Base-by-base conservation (phyloP, 2,329 filamentous ascomycete species). In the Waltergamsia citrina region DNA sequence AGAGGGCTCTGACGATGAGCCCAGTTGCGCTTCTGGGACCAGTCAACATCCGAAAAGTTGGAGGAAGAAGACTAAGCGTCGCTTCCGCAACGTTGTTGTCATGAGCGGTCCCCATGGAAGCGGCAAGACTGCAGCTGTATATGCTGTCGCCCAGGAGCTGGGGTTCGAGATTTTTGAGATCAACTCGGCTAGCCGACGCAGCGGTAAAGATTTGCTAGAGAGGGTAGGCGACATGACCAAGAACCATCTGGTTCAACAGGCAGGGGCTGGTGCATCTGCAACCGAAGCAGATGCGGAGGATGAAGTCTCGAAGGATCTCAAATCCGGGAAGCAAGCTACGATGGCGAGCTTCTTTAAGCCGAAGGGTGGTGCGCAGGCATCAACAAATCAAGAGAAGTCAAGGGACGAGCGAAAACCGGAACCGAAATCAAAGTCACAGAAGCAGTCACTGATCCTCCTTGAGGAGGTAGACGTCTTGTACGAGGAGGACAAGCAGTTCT, bases 151-250 rank as follows among this genome's bases (percentile, higher is more conserved):
- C 5, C 90, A 85, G 49, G 90, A 98, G 57, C 68, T 96, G 12
- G 86, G 75, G 2, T 96, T 93, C 49, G 88, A 94, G 48, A 74
- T 98, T 2, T 98, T 98, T 44, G 92, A 98, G 56, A 87, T 98
- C 51, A 93, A 94, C 48, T 64, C 90, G 1, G 77, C 85, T 39
- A 85, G 76, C 44, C 78, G 88, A 33, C 72, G 92, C 41, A 94
- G 77, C 49, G 90, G 88, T 21, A 92, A 81, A 53, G 92, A 98
- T 48, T 78, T 98, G 31, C 54, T 94, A 22, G 92, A 98, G 48
- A 85, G 75, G 45, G 85, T 98, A 29, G 93, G 92, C 26, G 87
- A 98, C 56, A 96, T 98, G 90, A 92, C 87, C 4, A 80, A 81
- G 40, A 96, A 98, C 47, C 92, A 98, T 56, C 70, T 94, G 2